These are phyloP conservation scores for Hypoxylon sp. DNA, from an alignment of 2,329 filamentous ascomycete genomes.

Conservation along the genomic window DNA sequence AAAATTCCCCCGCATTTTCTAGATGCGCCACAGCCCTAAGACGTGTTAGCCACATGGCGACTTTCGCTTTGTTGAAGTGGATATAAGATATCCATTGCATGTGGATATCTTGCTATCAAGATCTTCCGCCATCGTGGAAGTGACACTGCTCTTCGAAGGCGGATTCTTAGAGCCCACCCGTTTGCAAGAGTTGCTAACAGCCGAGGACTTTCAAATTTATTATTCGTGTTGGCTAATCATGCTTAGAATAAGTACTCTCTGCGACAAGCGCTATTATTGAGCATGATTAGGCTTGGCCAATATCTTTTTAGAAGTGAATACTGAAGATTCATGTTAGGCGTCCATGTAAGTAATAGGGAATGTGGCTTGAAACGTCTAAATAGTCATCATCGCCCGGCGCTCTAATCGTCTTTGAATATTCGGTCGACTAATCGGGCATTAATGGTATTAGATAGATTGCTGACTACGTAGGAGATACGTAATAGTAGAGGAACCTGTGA, in stretches of 20 bases:
- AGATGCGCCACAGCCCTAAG: slow-evolving; percentile 20
- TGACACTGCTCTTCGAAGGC: not conserved
- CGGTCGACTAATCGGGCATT: slow-evolving; percentile 1
- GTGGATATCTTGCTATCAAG: not conserved
- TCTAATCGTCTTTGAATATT: slow-evolving; percentile 1
- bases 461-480: slow-evolving; percentile 21
- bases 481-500: slow-evolving; percentile 2
- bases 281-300: not conserved
- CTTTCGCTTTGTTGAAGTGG: not conserved
- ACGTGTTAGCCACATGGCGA: slow-evolving; percentile 11
- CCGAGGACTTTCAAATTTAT: not conserved
- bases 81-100: not conserved
- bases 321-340: not conserved
- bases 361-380: not conserved
- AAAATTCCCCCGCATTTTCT: slow-evolving; percentile 20
- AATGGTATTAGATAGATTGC: slow-evolving; percentile 13
- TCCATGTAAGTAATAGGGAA: not conserved
- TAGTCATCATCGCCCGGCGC: not conserved
- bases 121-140: not conserved
- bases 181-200: not conserved
- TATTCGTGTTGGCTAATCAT: not conserved
- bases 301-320: not conserved
- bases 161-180: too few relatives aligned
- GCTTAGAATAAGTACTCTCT: not conserved
- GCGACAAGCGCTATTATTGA: not conserved